Evolutionary conservation across 2,329 filamentous ascomycete genomes (phyloP), one percentile per base, ranked within the genome.

Genomic region (Aspergillus pseudoviridinutans): DNA sequence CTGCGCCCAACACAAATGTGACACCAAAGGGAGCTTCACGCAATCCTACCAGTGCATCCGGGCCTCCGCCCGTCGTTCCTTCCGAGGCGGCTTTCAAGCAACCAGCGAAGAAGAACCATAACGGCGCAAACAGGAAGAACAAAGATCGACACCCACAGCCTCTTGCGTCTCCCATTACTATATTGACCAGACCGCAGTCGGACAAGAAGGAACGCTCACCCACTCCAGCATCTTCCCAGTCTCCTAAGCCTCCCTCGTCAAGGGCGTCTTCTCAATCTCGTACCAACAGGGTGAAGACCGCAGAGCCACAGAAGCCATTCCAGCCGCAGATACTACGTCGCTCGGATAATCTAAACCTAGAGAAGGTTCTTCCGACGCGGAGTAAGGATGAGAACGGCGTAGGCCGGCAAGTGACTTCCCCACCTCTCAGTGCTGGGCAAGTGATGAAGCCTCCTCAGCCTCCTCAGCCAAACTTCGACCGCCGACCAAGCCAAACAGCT

Each of bases 271-370:
- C 60, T 17, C 64, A 49, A 25, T 49, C 59, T 47, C 58, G 59
- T 47, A 53, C 55, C 29, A 49, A 56, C 50, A 68, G 67, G 41
- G 54, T 58, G 1, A 71, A 69, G 54, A 61, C 70, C n/a, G 66
- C 69, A 12, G 69, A 74, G 50, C 64, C 70, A 10, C 59, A 71
- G 12, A 82, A 79, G 61, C 71, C 76, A 12, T 83, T 83, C 61
- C 80, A 82, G 57, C 81, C 81, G 8, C 79, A 82, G 55, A 83
- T 83, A 27, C 66, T 84, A 20, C 81, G 80, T 59, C 79, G 81
- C 3, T 79, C 80, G 27, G 75, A 79, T 51, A 78, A 71, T 56
- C 59, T 61, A 5, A 70, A 69, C 29, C 61, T 71, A 25, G 69
- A 74, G 25, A 64, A 60, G 22, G 58, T 68, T 57, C 60, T 73